Base-by-base conservation (phyloP, 1,284 basidiomycete genomes). In the Bjerkandera adusta region DNA sequence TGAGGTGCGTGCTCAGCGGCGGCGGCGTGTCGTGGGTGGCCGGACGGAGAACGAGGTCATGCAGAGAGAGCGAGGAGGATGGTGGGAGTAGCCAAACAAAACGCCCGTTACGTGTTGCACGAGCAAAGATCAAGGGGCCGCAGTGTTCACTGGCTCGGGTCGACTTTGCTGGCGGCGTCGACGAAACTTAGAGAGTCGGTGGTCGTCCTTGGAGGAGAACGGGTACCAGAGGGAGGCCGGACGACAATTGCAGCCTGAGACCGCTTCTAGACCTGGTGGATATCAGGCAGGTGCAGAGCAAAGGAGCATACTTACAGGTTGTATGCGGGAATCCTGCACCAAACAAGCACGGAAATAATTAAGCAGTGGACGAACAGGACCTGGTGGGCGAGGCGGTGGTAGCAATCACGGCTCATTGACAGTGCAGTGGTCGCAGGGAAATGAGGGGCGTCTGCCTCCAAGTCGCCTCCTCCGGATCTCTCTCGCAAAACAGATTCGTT, bases 31-130 rank as follows among this genome's bases (percentile, higher is more conserved):
- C 41, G 27, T 43, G 30, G 4, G 16, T 32, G 41, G 29, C 21
- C 33, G 26, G 15, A 15, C 39, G 27, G 34, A 38, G 43, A 43
- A 21, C 24, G 47, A 36, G 43, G 24, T 25, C 32, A 43, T 36
- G 27, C 39, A 33, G 49, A 46, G 43, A 27, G 48, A 26, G 55
- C 49, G 38, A 54, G 47, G 45, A 43, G 7, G 38, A 41, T 58
- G 59, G 51, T 59, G 57, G 57, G 42, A 55, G 51, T 50, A 57
- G 54, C 51, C 48, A 53, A 58, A 53, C 42, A 36, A 51, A 40
- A 53, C 50, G 58, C 50, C 49, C 43, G 45, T 62, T 62, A 61
- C 62, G 58, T 58, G 58, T 58, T 53, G 54, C 55, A 56, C 54
- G 52, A 49, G 53, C 40, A 56, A 55, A 61, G 59, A 45, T 58